Evolutionary conservation across 1,139 yeast genomes (phyloP), one percentile per base, ranked within the genome.

Genomic region (Protomyces macrosporus): DNA sequence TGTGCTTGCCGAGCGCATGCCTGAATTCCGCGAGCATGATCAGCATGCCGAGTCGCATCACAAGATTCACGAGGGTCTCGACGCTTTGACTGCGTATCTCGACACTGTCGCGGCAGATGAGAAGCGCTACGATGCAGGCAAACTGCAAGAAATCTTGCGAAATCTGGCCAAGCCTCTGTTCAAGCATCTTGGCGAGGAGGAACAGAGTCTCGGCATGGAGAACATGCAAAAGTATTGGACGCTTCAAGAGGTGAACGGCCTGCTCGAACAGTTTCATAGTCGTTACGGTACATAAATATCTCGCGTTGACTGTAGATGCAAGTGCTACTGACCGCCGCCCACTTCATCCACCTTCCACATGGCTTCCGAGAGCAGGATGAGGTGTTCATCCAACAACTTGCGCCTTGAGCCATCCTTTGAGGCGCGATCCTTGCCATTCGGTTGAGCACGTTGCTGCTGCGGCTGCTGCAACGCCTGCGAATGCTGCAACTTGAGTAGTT

Each of bases 211-310:
- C 33, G 40, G 40, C 23, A 42, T 36, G 23, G 42, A 30, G 30
- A 57, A 52, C 34, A 57, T 57, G 61, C 35, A 51, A 39, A 50
- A 40, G 32, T 57, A 57, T 37, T 57, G 61, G 61, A 57, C 61
- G 40, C 55, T 57, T n/a, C 50, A 51, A 7, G 61, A 57, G 14
- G 54, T 57, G 48, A 57, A 51, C n/a, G 37, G 61, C 6, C 23
- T 57, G 30, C 55, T 42, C 6, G 48, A 42, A n/a, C 12, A 16
- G 9, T 42, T 42, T 23, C 48, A 42, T 42, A 42, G 48, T 42
- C 48, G 48, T 42, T 42, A 42, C 9, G 48, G 48, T 10, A 42
- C 48, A 16, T 42, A 42, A 30, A n/a, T n/a, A 23, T 23, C 23
- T 23, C 2, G 23, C 23, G 1, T 23, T 1, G 2, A 23, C 23